Evolutionary conservation across 139 green algal species (phyloP), one percentile per base, ranked within the genome.

Genomic region (Picocystis salinarum): DNA sequence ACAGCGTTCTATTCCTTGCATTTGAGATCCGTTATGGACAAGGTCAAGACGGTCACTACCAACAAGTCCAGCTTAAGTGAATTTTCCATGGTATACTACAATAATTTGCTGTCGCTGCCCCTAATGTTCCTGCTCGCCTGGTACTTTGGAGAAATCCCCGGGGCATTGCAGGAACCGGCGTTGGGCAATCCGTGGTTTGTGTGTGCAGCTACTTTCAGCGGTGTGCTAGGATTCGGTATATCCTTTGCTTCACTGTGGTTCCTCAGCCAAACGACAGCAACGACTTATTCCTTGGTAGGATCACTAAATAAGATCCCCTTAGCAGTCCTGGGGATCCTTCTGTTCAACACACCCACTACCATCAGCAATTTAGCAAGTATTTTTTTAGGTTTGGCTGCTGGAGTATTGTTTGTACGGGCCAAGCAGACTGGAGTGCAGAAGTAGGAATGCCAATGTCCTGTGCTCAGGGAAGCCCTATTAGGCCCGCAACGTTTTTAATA

Each of bases 221-320:
- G 50, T 34, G 17, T 78, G 2, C 23, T 80, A 4, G 71, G 66
- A 6, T 80, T 86, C 33, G 34, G 34, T 27, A 81, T 91, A 48
- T 77, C 57, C 36, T 94, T 93, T 61, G 65, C 54, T 23, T 73
- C 66, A 2, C 55, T 94, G 4, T 94, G 83, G 83, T 94, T 87
- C 60, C 59, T 94, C 28, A 70, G 64, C n/a, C 59, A 76, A 33
- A 94, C 80, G 4, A 91, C 81, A 3, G 73, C 83, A n/a, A 93
- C 78, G 15, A 85, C 79, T 7, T 91, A 90, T 68, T 69, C 45
- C 28, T 51, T 95, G 10, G 74, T 93, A 5, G 82, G 82, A 17
- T 76, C 70, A 2, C 18, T 93, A 13, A 93, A 92, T 62, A 93
- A 93, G 57, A 79, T 94, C 31, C 84, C 84, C 1, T 59, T 91